Evolutionary conservation across 805 yeast genomes (phyloP).

Genomic region (Kuraishia borneana): DNA sequence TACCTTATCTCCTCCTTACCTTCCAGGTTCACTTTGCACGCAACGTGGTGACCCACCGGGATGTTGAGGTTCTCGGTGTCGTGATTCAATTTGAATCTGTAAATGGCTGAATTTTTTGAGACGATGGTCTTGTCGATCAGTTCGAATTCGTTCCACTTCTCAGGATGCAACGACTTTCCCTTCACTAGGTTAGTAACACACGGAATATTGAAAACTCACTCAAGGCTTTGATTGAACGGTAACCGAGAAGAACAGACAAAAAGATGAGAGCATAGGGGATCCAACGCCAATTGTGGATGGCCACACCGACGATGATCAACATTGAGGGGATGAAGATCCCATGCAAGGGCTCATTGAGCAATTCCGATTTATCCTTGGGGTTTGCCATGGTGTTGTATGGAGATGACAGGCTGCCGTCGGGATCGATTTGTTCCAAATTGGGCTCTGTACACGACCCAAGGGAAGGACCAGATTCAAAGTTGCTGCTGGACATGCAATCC

Average conservation of each 20-base stretch:
- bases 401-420: too few species aligned
- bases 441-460: too few species aligned
- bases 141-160: conserved; percentile 56
- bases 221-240: conserved; percentile 24
- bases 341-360: conserved; percentile 62
- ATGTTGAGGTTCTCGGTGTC: conserved; percentile 51
- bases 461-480: too few species aligned
- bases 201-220: conserved; percentile 5
- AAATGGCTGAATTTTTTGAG: conserved; percentile 61
- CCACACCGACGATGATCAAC: conserved; percentile 49
- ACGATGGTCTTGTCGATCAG: conserved; percentile 64
- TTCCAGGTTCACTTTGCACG: conserved; percentile 35
- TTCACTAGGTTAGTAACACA: conserved; percentile 8
- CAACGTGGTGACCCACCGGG: conserved; percentile 71
- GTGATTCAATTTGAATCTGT: conserved; percentile 54
- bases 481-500: too few species aligned
- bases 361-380: conserved; percentile 16
- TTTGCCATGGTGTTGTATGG: background rate
- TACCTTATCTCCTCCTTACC: conserved; percentile 50
- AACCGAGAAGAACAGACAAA: conserved; percentile 25
- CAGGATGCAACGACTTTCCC: conserved; percentile 32
- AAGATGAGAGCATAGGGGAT: conserved; percentile 31
- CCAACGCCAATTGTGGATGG: conserved; percentile 37
- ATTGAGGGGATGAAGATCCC: conserved; percentile 64
- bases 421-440: too few species aligned